Base-by-base conservation (phyloP, 768 basidiomycete species). In the Grammothele lineata region DNA sequence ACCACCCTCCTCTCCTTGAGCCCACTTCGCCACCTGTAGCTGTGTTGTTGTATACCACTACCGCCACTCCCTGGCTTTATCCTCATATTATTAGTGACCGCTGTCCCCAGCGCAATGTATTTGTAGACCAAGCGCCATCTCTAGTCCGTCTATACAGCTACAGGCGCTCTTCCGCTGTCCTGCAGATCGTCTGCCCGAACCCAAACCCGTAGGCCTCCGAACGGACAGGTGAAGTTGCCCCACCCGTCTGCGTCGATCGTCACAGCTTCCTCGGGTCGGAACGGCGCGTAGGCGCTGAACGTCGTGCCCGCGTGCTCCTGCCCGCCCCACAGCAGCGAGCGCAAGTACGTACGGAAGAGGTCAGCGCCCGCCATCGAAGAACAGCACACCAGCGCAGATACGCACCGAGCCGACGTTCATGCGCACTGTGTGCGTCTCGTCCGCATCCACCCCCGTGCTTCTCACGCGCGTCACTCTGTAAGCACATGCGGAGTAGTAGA, bases 171-270 rank as follows among this genome's bases (percentile, higher is more conserved):
- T 14, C 27, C 27, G 37, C 41, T 51, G 33, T 21, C 23, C 10
- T 33, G 26, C 37, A 24, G 3, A 0, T 24, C 38, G 7, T 46
- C 45, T 10, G 21, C 55, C 47, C 38, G 60, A 15, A 72, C 64
- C 85, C 86, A 89, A 14, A 89, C 76, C 57, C 83, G 75, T 3
- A 85, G 71, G 24, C 62, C 65, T 34, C 73, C 74, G 5, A 72
- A 66, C 18, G 72, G 72, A 58, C 83, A 86, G 32, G 77, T 70
- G 57, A 89, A 89, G 4, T 59, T 56, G 1, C 80, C 85, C 83
- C 82, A 84, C 7, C 86, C 87, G n/a, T 72, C 64, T 9, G 53
- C 44, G 51, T 78, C 72, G 43, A 78, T 74, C 22, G 67, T 59
- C 5, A 81, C 67, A 18, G 60, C 62, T 17, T 69, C 74, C n/a